Evolutionary conservation across 2,329 filamentous ascomycete genomes (phyloP).

Genomic region (Lasiodiplodia hormozganensis): DNA sequence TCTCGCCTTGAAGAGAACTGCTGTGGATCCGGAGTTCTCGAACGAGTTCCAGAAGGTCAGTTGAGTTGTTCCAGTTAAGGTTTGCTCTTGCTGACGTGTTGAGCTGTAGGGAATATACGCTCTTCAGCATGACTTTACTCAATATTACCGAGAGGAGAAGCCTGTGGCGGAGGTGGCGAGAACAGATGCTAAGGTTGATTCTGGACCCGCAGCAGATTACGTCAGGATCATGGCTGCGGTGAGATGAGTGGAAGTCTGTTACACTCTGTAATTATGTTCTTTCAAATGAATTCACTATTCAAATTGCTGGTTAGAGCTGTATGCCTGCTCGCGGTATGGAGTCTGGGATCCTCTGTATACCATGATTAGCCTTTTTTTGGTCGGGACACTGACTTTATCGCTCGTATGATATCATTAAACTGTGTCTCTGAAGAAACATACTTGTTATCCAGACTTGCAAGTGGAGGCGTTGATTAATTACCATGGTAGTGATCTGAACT

Average conservation of each 20-base stretch:
- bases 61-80: not conserved
- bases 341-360: too few species aligned
- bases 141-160: not conserved
- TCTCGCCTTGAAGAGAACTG: slow-evolving; percentile 41
- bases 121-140: slow-evolving; percentile 7
- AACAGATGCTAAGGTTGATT: not conserved
- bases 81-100: not conserved
- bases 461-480: too few species aligned
- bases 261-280: not conserved
- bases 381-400: too few species aligned
- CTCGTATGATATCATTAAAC: too few species aligned
- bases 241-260: not conserved
- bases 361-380: too few species aligned
- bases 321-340: too few species aligned
- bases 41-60: slow-evolving; percentile 40
- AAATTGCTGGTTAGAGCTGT: not conserved
- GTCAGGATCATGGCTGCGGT: not conserved
- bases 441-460: too few species aligned
- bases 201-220: not conserved
- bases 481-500: too few species aligned
- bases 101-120: not conserved
- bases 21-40: slow-evolving; percentile 39
- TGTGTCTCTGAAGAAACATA: too few species aligned
- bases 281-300: not conserved
- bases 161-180: not conserved